phyloP scores from a whole-genome alignment of 805 yeast species.

The Yamadazyma sp. region DNA sequence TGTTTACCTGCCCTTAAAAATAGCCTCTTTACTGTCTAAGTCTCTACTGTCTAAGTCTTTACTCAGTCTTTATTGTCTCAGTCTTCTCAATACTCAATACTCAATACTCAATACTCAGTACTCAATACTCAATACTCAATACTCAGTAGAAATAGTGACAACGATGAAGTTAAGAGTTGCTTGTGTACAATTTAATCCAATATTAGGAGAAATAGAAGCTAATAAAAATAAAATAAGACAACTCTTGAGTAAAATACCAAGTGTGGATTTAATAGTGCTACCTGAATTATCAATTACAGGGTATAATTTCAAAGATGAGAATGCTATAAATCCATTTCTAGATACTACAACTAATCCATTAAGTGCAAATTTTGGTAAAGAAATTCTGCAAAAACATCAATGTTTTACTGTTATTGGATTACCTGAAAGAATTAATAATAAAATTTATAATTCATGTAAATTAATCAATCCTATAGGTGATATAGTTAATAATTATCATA shows the following conservation, averaged over 20 bases:
- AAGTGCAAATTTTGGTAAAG: slow-evolving; percentile 54
- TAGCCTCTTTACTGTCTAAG: too few species aligned
- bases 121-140: too few species aligned
- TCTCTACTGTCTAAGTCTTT: too few species aligned
- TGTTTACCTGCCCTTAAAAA: too few species aligned
- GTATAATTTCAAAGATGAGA: slow-evolving; percentile 56
- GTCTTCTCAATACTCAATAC: too few species aligned
- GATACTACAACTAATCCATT: slow-evolving; percentile 46
- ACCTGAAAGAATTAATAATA: slow-evolving; percentile 52
- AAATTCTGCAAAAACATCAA: slow-evolving; percentile 44
- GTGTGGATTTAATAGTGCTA: slow-evolving; percentile 62
- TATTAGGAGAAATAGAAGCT: slow-evolving; percentile 54
- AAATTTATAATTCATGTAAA: slow-evolving; percentile 68
- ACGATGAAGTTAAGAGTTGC: slow-evolving; percentile 56
- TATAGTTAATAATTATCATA: slow-evolving; percentile 64
- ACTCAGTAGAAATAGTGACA: too few species aligned
- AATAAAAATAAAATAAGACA: slow-evolving; percentile 48
- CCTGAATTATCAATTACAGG: slow-evolving; percentile 89
- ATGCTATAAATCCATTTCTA: slow-evolving; percentile 54
- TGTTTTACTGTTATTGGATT: slow-evolving; percentile 80
- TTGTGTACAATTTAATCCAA: slow-evolving; percentile 64
- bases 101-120: too few species aligned
- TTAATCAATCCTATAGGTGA: slow-evolving; percentile 60
- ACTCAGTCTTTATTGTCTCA: too few species aligned
- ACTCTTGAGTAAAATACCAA: slow-evolving; percentile 26